Base-by-base conservation (phyloP, 306 rosid species). In the Albizia julibrissin region DNA sequence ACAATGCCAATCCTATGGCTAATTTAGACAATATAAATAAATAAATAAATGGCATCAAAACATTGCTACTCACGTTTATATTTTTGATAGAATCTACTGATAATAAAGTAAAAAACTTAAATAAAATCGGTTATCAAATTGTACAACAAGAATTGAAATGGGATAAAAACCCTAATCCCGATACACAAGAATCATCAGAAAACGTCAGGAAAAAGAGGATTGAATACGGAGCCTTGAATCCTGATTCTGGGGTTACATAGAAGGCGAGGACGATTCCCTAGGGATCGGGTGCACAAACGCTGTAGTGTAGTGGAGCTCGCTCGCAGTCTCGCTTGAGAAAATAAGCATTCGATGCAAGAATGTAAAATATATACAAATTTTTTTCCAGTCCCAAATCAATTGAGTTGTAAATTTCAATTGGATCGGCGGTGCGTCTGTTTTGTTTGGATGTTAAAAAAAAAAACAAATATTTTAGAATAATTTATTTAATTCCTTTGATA, bases 101-200 rank as follows among this genome's bases (percentile, higher is more conserved):
- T 81, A 72, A 72, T 16, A 27, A 44, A 69, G 34, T 21, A 56
- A 31, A 19, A 12, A 62, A 79, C 4, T 8, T 5, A 33, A 14
- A 59, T 54, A 54, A 47, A 9, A 21, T 44, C 21, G 66, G 44
- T 65, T 69, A 67, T 50, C 54, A 79, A 79, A 76, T 82, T 84
- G 85, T 73, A 82, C 76, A 79, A 54, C 21, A 68, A 65, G 59
- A 64, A 71, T 37, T 65, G 43, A 69, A 66, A 29, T 65, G 75
- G 66, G 70, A 84, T 66, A 84, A 81, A 74, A 85, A 87, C 85
- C 87, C 90, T 78, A 85, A 87, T 78, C 69, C 71, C 37, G 74
- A 87, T 67, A 66, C 71, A 52, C 22, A 22, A 1, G 22, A 47
- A 74, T 5, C 40, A 81, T 72, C 18, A 29, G n/a, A 26, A 21